These are phyloP conservation scores for Colletotrichum lindemuthianum DNA, from an alignment of 2,329 filamentous ascomycete species.

Conservation along the genomic window DNA sequence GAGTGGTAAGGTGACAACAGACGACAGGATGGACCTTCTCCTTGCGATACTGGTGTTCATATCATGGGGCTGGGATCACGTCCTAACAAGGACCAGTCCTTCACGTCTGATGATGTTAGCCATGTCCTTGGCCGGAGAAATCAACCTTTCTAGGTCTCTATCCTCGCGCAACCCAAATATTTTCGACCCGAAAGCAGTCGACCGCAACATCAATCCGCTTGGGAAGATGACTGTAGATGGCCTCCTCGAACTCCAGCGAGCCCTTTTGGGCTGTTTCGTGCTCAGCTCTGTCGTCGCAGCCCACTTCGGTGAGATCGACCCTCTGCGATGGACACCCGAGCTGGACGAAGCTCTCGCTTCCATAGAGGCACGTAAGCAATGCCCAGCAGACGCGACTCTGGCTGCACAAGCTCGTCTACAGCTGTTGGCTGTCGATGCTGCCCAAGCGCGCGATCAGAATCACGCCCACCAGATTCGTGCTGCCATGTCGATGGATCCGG, in stretches of 20 bases:
- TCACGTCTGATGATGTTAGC: conserved; percentile 1
- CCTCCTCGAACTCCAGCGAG: not conserved
- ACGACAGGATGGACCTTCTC: conserved; percentile 59
- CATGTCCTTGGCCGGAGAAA: not conserved
- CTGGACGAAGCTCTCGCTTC: not conserved
- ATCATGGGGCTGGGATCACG: not conserved
- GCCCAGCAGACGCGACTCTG: not conserved
- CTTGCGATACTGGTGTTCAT: conserved; percentile 56
- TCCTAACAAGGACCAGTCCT: not conserved
- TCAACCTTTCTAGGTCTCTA: not conserved
- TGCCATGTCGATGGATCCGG: not conserved
- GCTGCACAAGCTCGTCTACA: conserved; percentile 5
- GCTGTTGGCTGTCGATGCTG: not conserved
- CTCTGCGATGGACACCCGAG: conserved; percentile 6
- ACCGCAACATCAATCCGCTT: accelerated
- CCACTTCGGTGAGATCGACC: not conserved
- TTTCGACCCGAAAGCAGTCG: not conserved
- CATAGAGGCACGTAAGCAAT: not conserved
- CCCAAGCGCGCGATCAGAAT: not conserved
- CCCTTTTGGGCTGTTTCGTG: conserved; percentile 2
- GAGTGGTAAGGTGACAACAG: conserved; percentile 36
- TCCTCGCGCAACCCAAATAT: accelerated
- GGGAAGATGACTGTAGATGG: accelerated
- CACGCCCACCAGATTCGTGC: not conserved
- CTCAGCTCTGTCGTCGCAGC: not conserved